Base-by-base conservation (phyloP, 148 eudicot genomes). In the Vaccinium corymbosum region DNA sequence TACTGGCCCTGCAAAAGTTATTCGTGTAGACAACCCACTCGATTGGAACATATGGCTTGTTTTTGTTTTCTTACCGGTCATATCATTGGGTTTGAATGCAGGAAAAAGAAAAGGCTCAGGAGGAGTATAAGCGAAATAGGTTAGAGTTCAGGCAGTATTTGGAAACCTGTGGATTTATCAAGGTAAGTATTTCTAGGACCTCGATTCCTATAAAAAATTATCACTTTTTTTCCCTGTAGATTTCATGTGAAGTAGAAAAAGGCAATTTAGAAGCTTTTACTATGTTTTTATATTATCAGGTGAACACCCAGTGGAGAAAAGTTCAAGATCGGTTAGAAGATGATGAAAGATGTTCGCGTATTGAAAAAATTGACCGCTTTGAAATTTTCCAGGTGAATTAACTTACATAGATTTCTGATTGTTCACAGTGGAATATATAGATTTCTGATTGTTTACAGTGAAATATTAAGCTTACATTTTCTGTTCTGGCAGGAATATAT, bases 301-400 rank as follows among this genome's bases (percentile, higher is more conserved):
- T 92, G 70, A 93, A 91, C 82, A 92, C 93, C 87, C 93, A 90
- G 72, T 97, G 99, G 99, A 88, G 99, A 78, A 97, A 94, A 90
- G 97, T 97, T 86, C 98, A 93, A 87, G 98, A 97, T 90, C 97
- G 90, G 66, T 86, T 97, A 90, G 99, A 97, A 88, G 99, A 97
- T 86, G 94, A 93, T 86, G 99, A 93, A 86, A 91, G 94, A 85
- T 92, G 98, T 85, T 80, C 92, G 32, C 97, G 98, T 49, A 97
- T 97, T 82, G 98, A 97, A 78, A 97, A 97, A 89, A 88, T 91
- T 90, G 99, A 97, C 70, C 94, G 99, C 82, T 89, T 97, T 83
- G 95, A 93, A 81, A 90, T 94, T 84, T 94, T 92, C 82, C 94
- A 92, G 98, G 98, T 94, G 86, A 22, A 32, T 71, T 51, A 50